Percentiles rank a stretch among this genome's conserved stretches.
Evolutionary conservation across 2,329 filamentous ascomycete species (phyloP).

Genomic region (Phaeoacremonium minimum): DNA sequence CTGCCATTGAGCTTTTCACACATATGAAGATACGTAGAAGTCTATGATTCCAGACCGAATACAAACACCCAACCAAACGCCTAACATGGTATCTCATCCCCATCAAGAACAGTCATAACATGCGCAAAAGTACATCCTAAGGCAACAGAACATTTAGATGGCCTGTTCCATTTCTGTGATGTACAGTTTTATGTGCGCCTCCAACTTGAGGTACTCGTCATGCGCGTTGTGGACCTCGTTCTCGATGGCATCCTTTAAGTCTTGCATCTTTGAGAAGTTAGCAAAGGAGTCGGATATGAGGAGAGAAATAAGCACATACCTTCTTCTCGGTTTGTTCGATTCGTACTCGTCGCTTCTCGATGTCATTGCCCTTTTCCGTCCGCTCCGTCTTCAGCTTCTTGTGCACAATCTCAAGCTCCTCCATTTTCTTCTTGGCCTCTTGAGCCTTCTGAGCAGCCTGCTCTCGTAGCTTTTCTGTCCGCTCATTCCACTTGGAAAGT

Average conservation of each 20-base stretch:
- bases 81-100: constrained; percentile 10
- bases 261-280: constrained; percentile 69
- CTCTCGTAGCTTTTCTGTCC: constrained; percentile 78
- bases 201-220: constrained; percentile 96
- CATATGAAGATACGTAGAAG: too few relatives aligned
- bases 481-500: constrained; percentile 77
- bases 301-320: constrained; percentile 44
- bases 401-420: constrained; percentile 78
- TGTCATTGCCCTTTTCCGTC: constrained; percentile 81
- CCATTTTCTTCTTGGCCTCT: constrained; percentile 82
- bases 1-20: too few relatives aligned
- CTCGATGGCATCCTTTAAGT: constrained; percentile 96
- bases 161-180: constrained; percentile 98
- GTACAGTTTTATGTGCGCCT: constrained; percentile 94
- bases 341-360: constrained; percentile 84
- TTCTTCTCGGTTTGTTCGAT: constrained; percentile 99
- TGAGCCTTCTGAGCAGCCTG: constrained; percentile 78
- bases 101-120: constrained; percentile 18
- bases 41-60: constrained; percentile 1
- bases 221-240: constrained; percentile 86
- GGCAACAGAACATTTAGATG: constrained; percentile 36
- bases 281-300: constrained; percentile 9
- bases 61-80: constrained; percentile 3
- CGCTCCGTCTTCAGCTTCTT: constrained; percentile 79
- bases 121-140: too few relatives aligned